Conservation (phyloP, 148 eudicot species). For the Arbutus unedo region DNA sequence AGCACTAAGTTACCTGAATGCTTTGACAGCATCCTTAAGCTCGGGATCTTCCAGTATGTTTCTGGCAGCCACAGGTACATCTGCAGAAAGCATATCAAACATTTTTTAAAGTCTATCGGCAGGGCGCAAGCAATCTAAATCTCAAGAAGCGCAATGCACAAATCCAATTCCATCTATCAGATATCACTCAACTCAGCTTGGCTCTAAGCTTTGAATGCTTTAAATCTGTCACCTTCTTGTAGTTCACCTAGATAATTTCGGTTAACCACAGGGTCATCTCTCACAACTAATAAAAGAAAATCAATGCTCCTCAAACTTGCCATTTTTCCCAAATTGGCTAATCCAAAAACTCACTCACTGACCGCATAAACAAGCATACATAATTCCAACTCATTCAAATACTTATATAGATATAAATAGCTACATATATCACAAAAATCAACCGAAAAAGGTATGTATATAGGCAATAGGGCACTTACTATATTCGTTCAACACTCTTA, state of each 20-base stretch:
- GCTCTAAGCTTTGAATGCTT: neutral
- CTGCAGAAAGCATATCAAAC: conserved; percentile 34
- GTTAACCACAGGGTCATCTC: neutral
- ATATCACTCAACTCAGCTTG: neutral
- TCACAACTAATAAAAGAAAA: neutral
- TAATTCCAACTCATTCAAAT: neutral
- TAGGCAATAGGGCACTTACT: conserved; percentile 42
- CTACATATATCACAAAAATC: neutral
- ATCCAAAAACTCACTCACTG: neutral
- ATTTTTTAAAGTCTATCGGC: neutral
- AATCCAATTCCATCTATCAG: neutral
- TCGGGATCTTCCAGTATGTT: conserved; percentile 87
- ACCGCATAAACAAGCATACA: neutral
- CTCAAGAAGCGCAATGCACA: conserved; percentile 3
- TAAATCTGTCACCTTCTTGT: conserved; percentile 5
- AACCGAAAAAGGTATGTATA: neutral
- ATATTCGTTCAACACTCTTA: conserved; percentile 71
- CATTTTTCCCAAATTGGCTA: neutral
- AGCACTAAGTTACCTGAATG: conserved; percentile 51
- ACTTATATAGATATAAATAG: neutral
- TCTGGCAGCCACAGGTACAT: conserved; percentile 77
- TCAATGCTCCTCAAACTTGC: neutral
- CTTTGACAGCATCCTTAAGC: conserved; percentile 82
- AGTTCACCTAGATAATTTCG: neutral
- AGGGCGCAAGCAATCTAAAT: neutral